phyloP scores from a whole-genome alignment of 2,329 filamentous ascomycete species.

The Cercospora zeae-maydis region DNA sequence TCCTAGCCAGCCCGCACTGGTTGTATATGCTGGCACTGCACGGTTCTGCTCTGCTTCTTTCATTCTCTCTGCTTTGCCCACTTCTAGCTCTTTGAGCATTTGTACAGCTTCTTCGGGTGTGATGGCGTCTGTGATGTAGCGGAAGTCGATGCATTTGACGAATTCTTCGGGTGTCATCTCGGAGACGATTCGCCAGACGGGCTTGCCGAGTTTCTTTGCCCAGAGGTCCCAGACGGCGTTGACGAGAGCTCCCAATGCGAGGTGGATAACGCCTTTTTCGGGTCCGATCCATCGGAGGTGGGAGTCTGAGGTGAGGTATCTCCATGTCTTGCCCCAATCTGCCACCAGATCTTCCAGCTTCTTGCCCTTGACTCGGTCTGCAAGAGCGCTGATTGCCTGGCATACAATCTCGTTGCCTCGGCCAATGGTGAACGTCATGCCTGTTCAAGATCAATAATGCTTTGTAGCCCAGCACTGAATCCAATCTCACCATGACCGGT shows the following conservation, averaged over 20 bases:
- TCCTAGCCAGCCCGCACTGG: constrained; percentile 85
- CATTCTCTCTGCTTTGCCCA: constrained; percentile 67
- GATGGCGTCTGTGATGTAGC: constrained; percentile 91
- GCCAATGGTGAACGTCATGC: constrained; percentile 83
- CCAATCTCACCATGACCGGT: constrained; percentile 57
- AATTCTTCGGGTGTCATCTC: constrained; percentile 89
- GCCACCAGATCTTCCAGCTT: constrained; percentile 72
- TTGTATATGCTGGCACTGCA: constrained; percentile 88
- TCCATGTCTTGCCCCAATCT: constrained; percentile 86
- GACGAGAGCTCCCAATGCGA: constrained; percentile 77
- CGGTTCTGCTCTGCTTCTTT: constrained; percentile 67
- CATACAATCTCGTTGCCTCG: constrained; percentile 93
- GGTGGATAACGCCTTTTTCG: constrained; percentile 90
- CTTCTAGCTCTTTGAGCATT: constrained; percentile 63
- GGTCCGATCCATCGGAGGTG: constrained; percentile 92
- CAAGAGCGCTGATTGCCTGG: constrained; percentile 73
- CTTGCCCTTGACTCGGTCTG: constrained; percentile 69
- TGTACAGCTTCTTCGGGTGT: constrained; percentile 77
- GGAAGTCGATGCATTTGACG: constrained; percentile 85
- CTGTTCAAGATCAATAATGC: not conserved
- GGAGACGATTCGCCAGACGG: constrained; percentile 83
- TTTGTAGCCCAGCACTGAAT: not conserved
- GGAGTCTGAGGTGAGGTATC: constrained; percentile 83
- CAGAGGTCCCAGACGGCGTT: constrained; percentile 96
- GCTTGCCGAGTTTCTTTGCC: constrained; percentile 81